Evolutionary conservation across 139 green algal genomes (phyloP).

Genomic region (Volvox reticuliferus): DNA sequence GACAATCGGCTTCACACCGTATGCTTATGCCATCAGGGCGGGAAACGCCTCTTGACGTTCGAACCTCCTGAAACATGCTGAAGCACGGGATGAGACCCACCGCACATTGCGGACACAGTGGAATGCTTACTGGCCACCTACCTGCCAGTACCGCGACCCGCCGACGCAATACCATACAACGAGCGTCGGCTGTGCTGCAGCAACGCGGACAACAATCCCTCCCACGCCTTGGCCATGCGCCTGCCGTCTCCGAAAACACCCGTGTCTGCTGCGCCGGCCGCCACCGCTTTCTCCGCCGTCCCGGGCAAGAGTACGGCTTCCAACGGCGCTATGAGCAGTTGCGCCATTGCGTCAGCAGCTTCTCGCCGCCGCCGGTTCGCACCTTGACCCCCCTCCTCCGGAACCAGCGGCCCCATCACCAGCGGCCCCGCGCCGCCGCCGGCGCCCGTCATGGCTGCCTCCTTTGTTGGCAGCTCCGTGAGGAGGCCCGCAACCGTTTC

Average conservation of each 20-base stretch:
- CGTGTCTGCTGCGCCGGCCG: neutral
- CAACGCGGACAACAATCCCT: neutral
- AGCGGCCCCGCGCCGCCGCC: neutral
- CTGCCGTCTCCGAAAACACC: neutral
- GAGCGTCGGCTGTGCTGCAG: neutral
- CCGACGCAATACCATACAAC: neutral
- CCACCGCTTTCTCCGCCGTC: neutral
- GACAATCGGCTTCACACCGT: too few species aligned
- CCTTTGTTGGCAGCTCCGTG: neutral
- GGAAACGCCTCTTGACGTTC: too few species aligned
- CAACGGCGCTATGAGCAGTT: slow-evolving; percentile 11
- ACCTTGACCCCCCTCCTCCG: neutral
- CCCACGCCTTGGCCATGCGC: slow-evolving; percentile 3
- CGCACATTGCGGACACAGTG: too few species aligned
- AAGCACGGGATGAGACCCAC: too few species aligned
- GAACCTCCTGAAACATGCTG: too few species aligned
- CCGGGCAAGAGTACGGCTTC: neutral
- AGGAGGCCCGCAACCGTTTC: neutral
- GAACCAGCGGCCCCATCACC: neutral
- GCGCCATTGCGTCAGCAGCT: neutral
- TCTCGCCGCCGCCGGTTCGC: slow-evolving; percentile 9
- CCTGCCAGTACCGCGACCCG: neutral
- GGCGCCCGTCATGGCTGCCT: neutral
- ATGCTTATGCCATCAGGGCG: too few species aligned
- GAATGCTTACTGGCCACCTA: neutral